These are phyloP conservation scores for Nothophaeocryptopus gaeumannii DNA, from an alignment of 2,329 filamentous ascomycete species.

Conservation along the genomic window DNA sequence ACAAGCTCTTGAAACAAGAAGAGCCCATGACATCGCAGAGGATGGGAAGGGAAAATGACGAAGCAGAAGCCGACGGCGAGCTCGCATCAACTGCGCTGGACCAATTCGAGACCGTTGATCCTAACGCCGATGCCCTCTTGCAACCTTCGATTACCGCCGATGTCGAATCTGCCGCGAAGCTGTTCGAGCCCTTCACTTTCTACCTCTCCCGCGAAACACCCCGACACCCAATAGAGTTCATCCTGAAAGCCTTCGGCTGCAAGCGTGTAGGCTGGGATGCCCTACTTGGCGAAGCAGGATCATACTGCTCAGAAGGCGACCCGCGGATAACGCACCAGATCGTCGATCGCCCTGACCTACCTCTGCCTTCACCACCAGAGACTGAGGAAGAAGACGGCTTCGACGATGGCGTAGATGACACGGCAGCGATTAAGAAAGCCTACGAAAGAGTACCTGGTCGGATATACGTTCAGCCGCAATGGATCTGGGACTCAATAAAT, in stretches of 20 bases:
- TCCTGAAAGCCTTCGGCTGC: slow-evolving; percentile 90
- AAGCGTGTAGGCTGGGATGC: slow-evolving; percentile 94
- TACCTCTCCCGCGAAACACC: slow-evolving; percentile 93
- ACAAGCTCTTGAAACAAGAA: slow-evolving; percentile 44
- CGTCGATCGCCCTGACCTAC: slow-evolving; percentile 78
- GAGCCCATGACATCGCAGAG: slow-evolving; percentile 37
- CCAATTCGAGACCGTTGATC: slow-evolving; percentile 81
- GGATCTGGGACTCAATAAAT: slow-evolving; percentile 97
- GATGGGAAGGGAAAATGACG: slow-evolving; percentile 34
- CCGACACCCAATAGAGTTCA: slow-evolving; percentile 83
- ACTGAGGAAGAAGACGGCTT: slow-evolving; percentile 42
- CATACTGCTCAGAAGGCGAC: slow-evolving; percentile 86
- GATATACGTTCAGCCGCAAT: slow-evolving; percentile 93
- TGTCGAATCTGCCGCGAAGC: slow-evolving; percentile 61
- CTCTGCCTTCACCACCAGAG: slow-evolving; percentile 41
- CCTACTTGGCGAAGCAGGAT: slow-evolving; percentile 76
- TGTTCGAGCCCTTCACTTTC: slow-evolving; percentile 87
- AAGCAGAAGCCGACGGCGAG: slow-evolving; percentile 15
- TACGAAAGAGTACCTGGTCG: slow-evolving; percentile 81
- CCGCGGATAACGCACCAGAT: slow-evolving; percentile 92
- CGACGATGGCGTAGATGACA: slow-evolving; percentile 58
- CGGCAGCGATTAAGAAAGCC: slow-evolving; percentile 43
- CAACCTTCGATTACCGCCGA: slow-evolving; percentile 67
- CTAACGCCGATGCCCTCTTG: slow-evolving; percentile 78
- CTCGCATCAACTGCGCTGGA: slow-evolving; percentile 60